Evolutionary conservation across 192 early-diverging fungal species (phyloP).

Genomic region (Dimargaris verticillata): DNA sequence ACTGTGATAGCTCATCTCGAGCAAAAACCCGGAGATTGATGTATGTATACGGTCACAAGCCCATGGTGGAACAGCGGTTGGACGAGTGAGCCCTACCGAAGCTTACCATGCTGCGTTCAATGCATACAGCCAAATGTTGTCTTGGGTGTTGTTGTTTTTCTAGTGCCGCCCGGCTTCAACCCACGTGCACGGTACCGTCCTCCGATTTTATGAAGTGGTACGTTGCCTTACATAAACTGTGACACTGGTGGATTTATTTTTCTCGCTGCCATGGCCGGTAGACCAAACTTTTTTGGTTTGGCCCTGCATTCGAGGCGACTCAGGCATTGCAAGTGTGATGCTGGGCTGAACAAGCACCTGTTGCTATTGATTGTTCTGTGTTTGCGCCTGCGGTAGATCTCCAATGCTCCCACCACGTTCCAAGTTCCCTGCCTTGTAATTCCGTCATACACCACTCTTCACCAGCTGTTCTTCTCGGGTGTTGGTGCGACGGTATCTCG

Average conservation of each 20-base stretch:
- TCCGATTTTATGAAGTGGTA: not conserved
- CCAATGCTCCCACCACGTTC: not conserved
- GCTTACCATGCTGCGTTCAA: too few species aligned
- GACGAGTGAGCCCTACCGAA: too few species aligned
- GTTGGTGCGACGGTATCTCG: not conserved
- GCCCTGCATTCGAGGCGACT: not conserved
- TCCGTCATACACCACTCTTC: not conserved
- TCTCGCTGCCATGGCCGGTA: not conserved
- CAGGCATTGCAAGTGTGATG: not conserved
- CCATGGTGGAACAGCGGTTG: too few species aligned
- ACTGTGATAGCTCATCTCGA: too few species aligned
- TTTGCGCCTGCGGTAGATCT: not conserved
- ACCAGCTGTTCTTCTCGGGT: constrained; percentile 2
- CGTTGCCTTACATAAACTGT: not conserved
- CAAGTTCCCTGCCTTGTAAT: not conserved
- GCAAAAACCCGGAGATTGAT: too few species aligned
- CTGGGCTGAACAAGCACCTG: not conserved
- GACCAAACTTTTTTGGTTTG: not conserved
- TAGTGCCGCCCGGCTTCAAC: too few species aligned
- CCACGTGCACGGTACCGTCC: too few species aligned
- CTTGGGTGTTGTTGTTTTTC: too few species aligned
- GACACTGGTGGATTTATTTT: not conserved
- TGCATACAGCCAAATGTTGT: too few species aligned
- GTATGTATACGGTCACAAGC: too few species aligned
- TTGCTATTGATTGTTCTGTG: not conserved